Evolutionary conservation across 169 alveolate species (phyloP).

Genomic region (Sarcocystis neurona): DNA sequence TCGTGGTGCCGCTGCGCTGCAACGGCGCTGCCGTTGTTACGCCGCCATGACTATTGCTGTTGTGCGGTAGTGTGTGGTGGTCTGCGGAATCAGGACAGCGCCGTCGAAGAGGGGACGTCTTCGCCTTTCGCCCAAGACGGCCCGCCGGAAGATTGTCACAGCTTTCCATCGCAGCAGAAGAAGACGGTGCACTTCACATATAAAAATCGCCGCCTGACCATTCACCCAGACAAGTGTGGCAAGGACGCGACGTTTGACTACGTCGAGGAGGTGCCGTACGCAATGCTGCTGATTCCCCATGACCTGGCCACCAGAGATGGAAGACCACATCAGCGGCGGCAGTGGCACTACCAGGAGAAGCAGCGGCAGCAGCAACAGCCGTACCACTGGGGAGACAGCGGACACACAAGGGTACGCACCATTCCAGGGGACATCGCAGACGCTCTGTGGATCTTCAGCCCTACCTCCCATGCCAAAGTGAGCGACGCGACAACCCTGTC

Average conservation of each 20-base stretch:
- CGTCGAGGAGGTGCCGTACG: not conserved
- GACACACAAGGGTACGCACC: not conserved
- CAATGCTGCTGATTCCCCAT: not conserved
- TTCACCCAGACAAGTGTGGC: conserved; percentile 14
- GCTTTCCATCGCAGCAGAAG: no score
- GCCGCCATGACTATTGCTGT: no score
- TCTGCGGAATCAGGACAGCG: not conserved
- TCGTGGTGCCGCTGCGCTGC: no score
- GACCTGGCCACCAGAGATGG: not conserved
- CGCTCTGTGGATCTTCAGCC: conserved; percentile 9
- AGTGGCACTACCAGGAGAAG: not conserved
- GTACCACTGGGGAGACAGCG: not conserved
- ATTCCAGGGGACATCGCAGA: not conserved
- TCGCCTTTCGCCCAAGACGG: no score
- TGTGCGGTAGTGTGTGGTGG: no score
- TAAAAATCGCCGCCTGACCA: not conserved
- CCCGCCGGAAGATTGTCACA: no score
- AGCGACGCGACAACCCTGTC: no score
- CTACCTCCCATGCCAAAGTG: not conserved
- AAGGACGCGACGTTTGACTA: conserved; percentile 29
- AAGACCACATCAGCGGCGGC: no score
- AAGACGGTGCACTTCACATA: not conserved
- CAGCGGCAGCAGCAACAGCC: not conserved
- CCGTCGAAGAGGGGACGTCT: not conserved
- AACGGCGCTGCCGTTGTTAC: no score